Evolutionary conservation across 2,329 filamentous ascomycete genomes (phyloP), one percentile per base, ranked within the genome.

Genomic region (Metarhizium guizhouense): DNA sequence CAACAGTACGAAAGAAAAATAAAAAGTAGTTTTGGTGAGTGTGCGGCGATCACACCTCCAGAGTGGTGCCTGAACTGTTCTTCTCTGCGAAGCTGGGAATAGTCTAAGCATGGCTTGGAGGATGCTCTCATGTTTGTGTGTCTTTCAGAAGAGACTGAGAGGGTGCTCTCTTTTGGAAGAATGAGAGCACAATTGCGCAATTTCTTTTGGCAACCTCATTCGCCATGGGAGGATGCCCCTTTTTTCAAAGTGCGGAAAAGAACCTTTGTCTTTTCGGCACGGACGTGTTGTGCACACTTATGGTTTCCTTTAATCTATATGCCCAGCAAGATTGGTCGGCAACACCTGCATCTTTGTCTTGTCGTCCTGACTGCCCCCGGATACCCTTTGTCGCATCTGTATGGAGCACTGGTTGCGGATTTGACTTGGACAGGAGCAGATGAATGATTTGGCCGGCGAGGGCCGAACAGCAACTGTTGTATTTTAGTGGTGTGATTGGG

Each of bases 401-500:
- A 66, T 65, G 67, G 63, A 68, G 65, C 63, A 62, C 60, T 59
- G 60, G 63, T 58, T 62, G 61, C 60, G 65, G 65, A 65, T 62
- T 63, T 64, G 63, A 65, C 65, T 62, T 66, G 66, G 64, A 65
- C 64, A 63, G 64, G 67, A 68, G 62, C 62, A 65, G 65, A 67
- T 61, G 65, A 62, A 64, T 59, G 62, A 62, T 62, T 57, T 65
- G 60, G 62, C 60, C 61, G 59, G 53, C 51, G 53, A 48, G 52
- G 53, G 58, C 61, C 60, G 63, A 69, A 66, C 61, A 65, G 64
- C 64, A 66, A 65, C 64, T 69, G 65, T 68, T 72, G 68, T 72
- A 73, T 71, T 72, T 70, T 72, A 72, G 65, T 64, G 60, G 63
- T 64, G 64, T 64, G 65, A 63, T 61, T 64, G 65, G 66, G 67